Evolutionary conservation across 257 asterid genomes (phyloP).

Genomic region (Solanum ahanhuiri): DNA sequence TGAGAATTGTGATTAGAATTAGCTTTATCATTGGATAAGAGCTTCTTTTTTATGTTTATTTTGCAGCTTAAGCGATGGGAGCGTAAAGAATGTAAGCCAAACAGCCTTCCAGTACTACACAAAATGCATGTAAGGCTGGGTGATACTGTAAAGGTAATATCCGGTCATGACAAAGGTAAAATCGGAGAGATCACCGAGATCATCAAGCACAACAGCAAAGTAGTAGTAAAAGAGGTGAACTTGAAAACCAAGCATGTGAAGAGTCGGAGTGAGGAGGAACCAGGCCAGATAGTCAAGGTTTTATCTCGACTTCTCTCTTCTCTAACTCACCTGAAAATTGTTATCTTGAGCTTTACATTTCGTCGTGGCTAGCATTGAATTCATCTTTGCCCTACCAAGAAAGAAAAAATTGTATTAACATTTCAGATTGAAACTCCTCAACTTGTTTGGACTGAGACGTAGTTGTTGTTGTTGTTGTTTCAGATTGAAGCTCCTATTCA

Average conservation of each 20-base stretch:
- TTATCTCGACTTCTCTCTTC: neutral
- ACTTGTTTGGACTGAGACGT: neutral
- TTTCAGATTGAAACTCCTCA: constrained; percentile 62
- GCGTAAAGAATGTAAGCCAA: constrained; percentile 88
- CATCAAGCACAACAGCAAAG: constrained; percentile 66
- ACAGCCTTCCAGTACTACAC: constrained; percentile 84
- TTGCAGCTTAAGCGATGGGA: constrained; percentile 88
- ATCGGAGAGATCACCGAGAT: constrained; percentile 64
- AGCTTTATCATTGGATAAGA: neutral
- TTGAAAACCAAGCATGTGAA: constrained; percentile 93
- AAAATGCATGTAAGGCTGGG: constrained; percentile 93
- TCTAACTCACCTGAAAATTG: neutral
- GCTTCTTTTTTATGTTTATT: neutral
- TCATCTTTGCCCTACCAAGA: neutral
- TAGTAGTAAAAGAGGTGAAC: constrained; percentile 65
- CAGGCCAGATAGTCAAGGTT: constrained; percentile 90
- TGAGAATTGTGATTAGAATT: neutral
- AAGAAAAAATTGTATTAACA: neutral
- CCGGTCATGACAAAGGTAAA: constrained; percentile 91
- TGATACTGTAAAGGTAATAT: constrained; percentile 79
- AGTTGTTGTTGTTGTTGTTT: neutral
- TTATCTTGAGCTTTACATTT: neutral
- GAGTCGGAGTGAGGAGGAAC: constrained; percentile 70
- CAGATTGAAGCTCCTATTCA: constrained; percentile 96
- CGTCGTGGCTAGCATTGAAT: neutral